Percentiles rank a stretch among this genome's conserved stretches.
Conservation (phyloP, 228 moss, liverwort and hornwort genomes). For the Sphagnum magellanicum region DNA sequence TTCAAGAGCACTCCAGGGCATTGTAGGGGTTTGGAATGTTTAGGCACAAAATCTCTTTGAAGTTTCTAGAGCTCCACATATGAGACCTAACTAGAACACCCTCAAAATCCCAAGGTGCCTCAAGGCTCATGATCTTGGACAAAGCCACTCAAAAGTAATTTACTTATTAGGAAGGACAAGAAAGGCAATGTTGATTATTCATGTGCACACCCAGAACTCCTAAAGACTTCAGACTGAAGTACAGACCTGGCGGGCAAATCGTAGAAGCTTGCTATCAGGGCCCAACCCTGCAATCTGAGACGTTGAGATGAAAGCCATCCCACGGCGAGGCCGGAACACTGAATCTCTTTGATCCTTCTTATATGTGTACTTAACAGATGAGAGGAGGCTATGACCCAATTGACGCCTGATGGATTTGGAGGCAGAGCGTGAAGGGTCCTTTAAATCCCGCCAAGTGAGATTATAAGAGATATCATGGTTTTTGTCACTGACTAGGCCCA, state of each 20-base stretch:
- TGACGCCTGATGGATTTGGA: constrained; percentile 86
- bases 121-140: no score
- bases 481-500: constrained; percentile 80
- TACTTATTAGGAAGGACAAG: no score
- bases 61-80: no score
- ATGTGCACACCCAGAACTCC: no score
- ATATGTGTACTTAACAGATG: constrained; percentile 85
- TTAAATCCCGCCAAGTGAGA: constrained; percentile 93
- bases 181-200: no score
- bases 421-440: constrained; percentile 81
- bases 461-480: constrained; percentile 93
- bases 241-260: constrained; percentile 90
- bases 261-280: constrained; percentile 74
- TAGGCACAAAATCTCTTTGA: no score
- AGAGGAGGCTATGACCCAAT: constrained; percentile 87
- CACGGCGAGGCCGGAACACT: constrained; percentile 71
- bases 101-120: no score
- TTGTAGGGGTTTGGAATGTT: no score
- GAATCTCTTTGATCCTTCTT: constrained; percentile 83
- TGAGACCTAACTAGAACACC: no score
- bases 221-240: no score
- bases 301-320: constrained; percentile 80
- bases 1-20: no score
- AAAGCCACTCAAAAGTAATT: no score
- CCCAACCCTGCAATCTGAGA: constrained; percentile 97